Evolutionary conservation across 2,329 filamentous ascomycete species (phyloP), one percentile per base, ranked within the genome.

Genomic region (Tetracladium maxilliforme): DNA sequence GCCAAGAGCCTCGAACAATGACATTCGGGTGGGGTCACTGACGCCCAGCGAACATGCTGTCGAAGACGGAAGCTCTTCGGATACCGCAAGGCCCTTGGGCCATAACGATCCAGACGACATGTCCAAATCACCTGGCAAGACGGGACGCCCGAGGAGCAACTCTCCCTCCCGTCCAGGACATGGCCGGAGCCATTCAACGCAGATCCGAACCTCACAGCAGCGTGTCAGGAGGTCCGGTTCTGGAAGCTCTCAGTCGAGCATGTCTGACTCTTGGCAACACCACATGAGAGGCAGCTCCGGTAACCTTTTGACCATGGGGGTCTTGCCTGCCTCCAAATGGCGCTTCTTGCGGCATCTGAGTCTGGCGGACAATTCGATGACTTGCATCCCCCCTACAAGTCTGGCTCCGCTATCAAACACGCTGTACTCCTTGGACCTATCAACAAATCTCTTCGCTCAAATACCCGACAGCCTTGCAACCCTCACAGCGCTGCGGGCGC

Each of bases 341-440:
- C 74, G 87, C 29, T 93, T 95, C 49, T 54, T 98, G 41, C 77
- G 81, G 44, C 87, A 95, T 52, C 63, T 98, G 21, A 90, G 86
- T 45, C 58, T 98, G 26, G 75, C 87, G 6, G 90, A 95, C 45
- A 98, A 95, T 50, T 76, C 78, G 7, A 61, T 98, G 34, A 92
- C 83, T 6, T 71, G 73, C 5, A 74, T 98, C 34, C 68, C 77
- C 20, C 66, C 74, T 5, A 56, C 70, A 24, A 83, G 86, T 44
- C 61, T 98, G 33, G 62, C 70, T 7, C 87, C 90, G 10, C 63
- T 98, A 25, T 75, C 84, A 20, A 83, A 83, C 41, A 93, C 82
- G 0, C 59, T 98, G 15, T 81, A 87, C 43, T 95, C 90, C 1
- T 64, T 98, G 27, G 90, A 98, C 47, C 58, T 98, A 23, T 95